phyloP scores from a whole-genome alignment of 73 alveolate genomes.

The Paramecium biaurelia region DNA sequence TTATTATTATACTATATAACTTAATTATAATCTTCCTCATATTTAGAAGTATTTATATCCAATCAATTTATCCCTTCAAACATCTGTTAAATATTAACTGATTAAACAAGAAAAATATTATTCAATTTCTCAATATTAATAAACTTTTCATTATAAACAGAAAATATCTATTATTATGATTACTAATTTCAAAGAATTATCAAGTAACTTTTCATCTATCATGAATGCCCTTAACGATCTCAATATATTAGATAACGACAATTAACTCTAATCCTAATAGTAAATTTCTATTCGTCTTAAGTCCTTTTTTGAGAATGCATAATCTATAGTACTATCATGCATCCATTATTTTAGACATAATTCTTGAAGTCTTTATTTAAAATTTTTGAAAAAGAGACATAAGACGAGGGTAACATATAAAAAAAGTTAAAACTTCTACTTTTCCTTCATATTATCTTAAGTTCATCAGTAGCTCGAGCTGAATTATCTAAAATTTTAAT shows the following conservation, averaged over 20 bases:
- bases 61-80: background rate
- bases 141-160: background rate
- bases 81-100: background rate
- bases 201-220: background rate
- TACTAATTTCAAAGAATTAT: background rate
- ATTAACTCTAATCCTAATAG: background rate
- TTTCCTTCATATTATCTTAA: background rate
- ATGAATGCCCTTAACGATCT: background rate
- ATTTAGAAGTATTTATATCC: background rate
- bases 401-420: background rate
- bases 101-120: background rate
- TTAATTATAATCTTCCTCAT: background rate
- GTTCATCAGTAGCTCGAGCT: constrained; percentile 24
- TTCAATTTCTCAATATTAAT: background rate
- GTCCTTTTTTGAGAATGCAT: background rate
- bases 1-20: background rate
- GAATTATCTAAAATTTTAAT: constrained; percentile 33
- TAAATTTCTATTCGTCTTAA: background rate
- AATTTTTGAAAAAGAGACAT: background rate
- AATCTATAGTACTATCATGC: background rate
- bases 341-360: background rate
- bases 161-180: constrained; percentile 11
- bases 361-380: background rate
- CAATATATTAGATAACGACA: background rate
- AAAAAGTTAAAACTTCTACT: background rate